These are phyloP conservation scores for Lactifluus pinguis DNA, from an alignment of 768 basidiomycete genomes.

Conservation along the genomic window DNA sequence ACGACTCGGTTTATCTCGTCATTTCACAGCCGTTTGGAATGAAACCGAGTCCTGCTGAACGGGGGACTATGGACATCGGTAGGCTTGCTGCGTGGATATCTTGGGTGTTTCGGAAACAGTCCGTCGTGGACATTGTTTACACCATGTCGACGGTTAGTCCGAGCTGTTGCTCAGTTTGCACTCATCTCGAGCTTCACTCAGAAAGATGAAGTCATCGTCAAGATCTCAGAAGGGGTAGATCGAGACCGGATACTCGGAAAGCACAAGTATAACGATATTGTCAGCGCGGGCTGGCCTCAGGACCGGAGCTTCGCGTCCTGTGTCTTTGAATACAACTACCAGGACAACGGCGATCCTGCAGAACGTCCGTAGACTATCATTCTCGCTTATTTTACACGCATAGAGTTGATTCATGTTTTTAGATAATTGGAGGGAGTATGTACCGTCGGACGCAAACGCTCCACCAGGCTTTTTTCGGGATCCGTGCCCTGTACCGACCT, in stretches of 20 bases:
- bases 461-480: conserved; percentile 3
- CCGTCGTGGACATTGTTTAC: conserved; percentile 11
- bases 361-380: conserved; percentile 5
- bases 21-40: conserved; percentile 15
- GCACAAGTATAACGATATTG: conserved; percentile 11
- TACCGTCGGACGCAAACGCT: background rate
- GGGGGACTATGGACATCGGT: conserved; percentile 1
- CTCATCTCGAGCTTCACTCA: background rate
- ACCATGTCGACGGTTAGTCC: conserved; percentile 18
- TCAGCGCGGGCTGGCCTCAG: background rate
- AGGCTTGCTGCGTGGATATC: conserved; percentile 16
- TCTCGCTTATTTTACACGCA: background rate
- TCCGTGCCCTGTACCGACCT: conserved; percentile 14
- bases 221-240: background rate
- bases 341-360: conserved; percentile 9
- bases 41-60: conserved; percentile 1
- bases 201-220: conserved; percentile 16
- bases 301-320: conserved; percentile 1
- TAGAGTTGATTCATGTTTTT: background rate
- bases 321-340: conserved; percentile 11
- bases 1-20: conserved; percentile 12
- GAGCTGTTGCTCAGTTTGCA: background rate
- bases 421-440: conserved; percentile 15
- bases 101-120: conserved; percentile 8
- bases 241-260: conserved; percentile 6